Base-by-base conservation (phyloP, 768 basidiomycete species). In the Phylloporus sp. region DNA sequence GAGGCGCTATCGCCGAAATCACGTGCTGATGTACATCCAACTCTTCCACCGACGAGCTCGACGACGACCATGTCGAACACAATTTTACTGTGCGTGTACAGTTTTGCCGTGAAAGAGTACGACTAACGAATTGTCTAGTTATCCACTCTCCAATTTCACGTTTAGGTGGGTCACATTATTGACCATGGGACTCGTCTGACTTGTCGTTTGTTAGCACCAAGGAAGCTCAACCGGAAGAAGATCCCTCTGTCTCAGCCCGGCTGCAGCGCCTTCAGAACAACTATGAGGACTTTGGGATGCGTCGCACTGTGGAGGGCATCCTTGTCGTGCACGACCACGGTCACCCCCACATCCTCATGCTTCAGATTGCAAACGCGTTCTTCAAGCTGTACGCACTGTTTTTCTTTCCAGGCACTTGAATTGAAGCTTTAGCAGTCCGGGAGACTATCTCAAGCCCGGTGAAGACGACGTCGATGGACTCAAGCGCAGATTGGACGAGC, bases 331-430 rank as follows among this genome's bases (percentile, higher is more conserved):
- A 97, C 70, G 94, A 97, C 67, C 95, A 97, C 60, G 95, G 95
- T 0, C 92, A 95, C 64, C 95, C 95, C 1, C 95, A 99, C 63
- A 92, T 98, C 55, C 82, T 99, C 58, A 94, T 98, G 86, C 80
- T 97, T 6, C 97, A 98, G 66, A 97, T 99, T 65, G 97, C 95
- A 20, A 97, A 97, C 68, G 93, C 94, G 15, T 99, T 98, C 71
- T 98, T 97, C 80, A 97, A 98, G 70, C 83, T 99, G 92, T 93
- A 61, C 62, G 88, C 76, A n/a, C 38, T 27, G 12, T 8, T 23
- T 36, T 16, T 0, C 15, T 15, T 12, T 22, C 27, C 12, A 13
- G 3, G 26, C 31, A 11, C 27, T 39, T 27, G 5, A 7, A 36
- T 10, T 42, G 36, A 47, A 5, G 11, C 5, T 8, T 24, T 40